Base-by-base conservation (phyloP, 202 grass and related monocot species). In the Panicum hallii region DNA sequence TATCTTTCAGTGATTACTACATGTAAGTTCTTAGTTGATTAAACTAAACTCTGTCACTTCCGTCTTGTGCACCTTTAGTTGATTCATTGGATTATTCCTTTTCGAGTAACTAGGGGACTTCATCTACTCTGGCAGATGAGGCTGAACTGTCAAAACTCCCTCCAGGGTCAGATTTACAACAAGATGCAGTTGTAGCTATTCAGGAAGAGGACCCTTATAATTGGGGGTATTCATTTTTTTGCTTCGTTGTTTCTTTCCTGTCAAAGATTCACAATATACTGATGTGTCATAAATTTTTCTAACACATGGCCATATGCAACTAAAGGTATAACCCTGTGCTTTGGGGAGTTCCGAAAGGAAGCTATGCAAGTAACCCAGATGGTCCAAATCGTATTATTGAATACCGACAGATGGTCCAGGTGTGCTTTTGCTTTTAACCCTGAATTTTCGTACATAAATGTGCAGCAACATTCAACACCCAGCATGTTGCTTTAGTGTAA, bases 261-360 rank as follows among this genome's bases (percentile, higher is more conserved):
- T 58, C 10, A 62, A 67, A 42, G 44, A 34, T 74, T 74, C 9
- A 63, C 11, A 58, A 81, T 54, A 70, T 84, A 36, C 26, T 84
- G 56, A 76, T 83, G 54, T 74, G 17, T 81, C 6, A 66, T 58
- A 86, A 77, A 76, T 48, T 85, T 44, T 75, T 63, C 79, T 87
- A 40, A 75, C 26, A 42, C 41, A 83, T 79, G 72, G 28, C 63
- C 46, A 82, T 55, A 80, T 72, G 52, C 66, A 78, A 79, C 81
- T 87, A 56, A 91, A 98, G 95, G 68, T 98, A 98, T 88, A 87
- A 98, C 78, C 95, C 95, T 78, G 92, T 98, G 66, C 66, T 93
- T 57, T 98, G 90, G 88, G 95, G 95, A 40, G 90, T 95, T 83
- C 92, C 92, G 11, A 98, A 98, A 88, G 95, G 95, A 90, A 95